A percentile compares a stretch with the other conserved stretches of the same genome.
These are phyloP conservation scores for Phylloporus arenicola DNA, from an alignment of 768 basidiomycete genomes.

Conservation along the genomic window DNA sequence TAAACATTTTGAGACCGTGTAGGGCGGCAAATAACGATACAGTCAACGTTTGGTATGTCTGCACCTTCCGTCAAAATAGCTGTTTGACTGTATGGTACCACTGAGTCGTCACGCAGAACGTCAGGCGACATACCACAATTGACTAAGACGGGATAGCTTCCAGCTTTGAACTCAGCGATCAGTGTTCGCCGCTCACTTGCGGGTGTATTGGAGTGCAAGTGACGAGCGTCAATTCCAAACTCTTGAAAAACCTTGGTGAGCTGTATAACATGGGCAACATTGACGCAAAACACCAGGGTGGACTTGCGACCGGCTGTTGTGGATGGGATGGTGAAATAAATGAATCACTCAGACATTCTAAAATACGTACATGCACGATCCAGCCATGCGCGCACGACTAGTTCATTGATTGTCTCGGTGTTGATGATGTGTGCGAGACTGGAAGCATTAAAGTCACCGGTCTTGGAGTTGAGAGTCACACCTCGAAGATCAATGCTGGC, in stretches of 20 bases:
- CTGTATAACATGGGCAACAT: constrained; percentile 70
- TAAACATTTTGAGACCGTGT: constrained; percentile 87
- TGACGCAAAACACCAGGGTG: constrained; percentile 89
- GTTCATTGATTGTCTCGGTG: constrained; percentile 65
- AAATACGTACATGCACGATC: constrained; percentile 66
- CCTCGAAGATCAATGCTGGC: constrained; percentile 64
- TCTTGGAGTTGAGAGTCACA: constrained; percentile 59
- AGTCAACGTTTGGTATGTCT: constrained; percentile 94
- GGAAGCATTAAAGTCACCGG: constrained; percentile 78
- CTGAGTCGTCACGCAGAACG: background rate
- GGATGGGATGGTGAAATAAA: background rate
- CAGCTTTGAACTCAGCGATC: constrained; percentile 61
- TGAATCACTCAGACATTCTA: constrained; percentile 2
- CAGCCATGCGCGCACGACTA: constrained; percentile 81
- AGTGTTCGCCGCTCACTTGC: constrained; percentile 56
- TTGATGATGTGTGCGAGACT: constrained; percentile 82
- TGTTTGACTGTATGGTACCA: constrained; percentile 6
- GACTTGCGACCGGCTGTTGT: constrained; percentile 61
- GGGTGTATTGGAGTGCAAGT: constrained; percentile 67
- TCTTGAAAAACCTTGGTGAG: constrained; percentile 69
- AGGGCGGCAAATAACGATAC: constrained; percentile 80
- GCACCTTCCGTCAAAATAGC: constrained; percentile 91
- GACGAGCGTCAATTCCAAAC: constrained; percentile 81
- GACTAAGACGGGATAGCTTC: constrained; percentile 77
- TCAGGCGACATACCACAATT: constrained; percentile 68